Conservation (phyloP, 768 basidiomycete species). For the Tulasnella sp. region DNA sequence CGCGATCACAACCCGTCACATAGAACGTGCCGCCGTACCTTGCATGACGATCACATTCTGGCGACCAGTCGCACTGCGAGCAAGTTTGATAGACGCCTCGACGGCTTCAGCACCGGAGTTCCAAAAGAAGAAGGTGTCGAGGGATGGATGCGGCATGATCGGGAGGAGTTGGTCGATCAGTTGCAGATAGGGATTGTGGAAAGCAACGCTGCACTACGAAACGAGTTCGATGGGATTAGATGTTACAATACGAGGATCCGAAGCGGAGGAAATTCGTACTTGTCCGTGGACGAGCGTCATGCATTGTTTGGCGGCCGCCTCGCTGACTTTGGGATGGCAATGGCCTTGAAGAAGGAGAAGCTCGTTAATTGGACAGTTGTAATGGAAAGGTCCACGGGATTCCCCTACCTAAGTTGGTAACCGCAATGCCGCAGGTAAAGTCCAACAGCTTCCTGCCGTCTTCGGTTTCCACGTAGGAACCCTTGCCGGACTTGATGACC, state of each 20-base stretch:
- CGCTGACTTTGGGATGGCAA: slow-evolving; percentile 78
- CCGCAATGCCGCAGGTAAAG: slow-evolving; percentile 83
- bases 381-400: background rate
- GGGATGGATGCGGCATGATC: slow-evolving; percentile 80
- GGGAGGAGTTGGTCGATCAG: slow-evolving; percentile 81
- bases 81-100: slow-evolving; percentile 85
- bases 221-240: background rate
- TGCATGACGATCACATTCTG: slow-evolving; percentile 92
- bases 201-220: slow-evolving; percentile 74
- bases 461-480: slow-evolving; percentile 63
- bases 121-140: slow-evolving; percentile 96
- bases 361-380: background rate
- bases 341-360: slow-evolving; percentile 52
- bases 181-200: slow-evolving; percentile 76
- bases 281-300: slow-evolving; percentile 71
- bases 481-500: slow-evolving; percentile 35
- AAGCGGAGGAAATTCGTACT: slow-evolving; percentile 35
- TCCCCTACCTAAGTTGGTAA: slow-evolving; percentile 63
- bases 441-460: slow-evolving; percentile 72
- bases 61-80: slow-evolving; percentile 62
- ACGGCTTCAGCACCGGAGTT: slow-evolving; percentile 93
- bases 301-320: slow-evolving; percentile 84
- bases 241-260: background rate
- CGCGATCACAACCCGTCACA: background rate
- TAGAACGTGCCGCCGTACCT: slow-evolving; percentile 36